Conservation (phyloP, 352 stramenopile genomes). For the Phytophthora palmivora region DNA sequence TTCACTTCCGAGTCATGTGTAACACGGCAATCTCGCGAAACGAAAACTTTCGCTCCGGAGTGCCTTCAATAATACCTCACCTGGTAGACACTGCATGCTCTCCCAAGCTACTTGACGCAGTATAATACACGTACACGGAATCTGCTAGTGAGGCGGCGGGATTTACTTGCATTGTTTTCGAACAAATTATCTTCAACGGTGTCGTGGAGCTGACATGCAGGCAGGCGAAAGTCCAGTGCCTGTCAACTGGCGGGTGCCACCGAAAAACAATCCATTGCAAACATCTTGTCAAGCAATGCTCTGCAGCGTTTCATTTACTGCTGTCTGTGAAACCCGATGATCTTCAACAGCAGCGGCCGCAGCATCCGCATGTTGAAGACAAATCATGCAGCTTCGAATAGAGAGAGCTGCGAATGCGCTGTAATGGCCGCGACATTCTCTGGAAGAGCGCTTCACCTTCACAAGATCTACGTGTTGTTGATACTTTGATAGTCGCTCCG, state of each 20-base stretch:
- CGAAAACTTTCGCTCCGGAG: constrained; percentile 24
- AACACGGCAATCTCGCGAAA: constrained; percentile 17
- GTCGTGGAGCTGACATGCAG: neutral
- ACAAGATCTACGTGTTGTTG: constrained; percentile 11
- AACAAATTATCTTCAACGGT: no score
- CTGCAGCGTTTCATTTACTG: neutral
- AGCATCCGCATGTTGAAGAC: neutral
- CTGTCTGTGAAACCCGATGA: constrained; percentile 3
- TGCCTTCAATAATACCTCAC: no score
- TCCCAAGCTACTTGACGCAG: constrained; percentile 14
- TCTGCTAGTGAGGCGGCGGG: neutral
- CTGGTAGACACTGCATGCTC: constrained; percentile 5
- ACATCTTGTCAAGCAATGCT: neutral
- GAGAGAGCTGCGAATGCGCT: constrained; percentile 3
- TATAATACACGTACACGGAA: constrained; percentile 16
- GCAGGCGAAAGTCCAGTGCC: constrained; percentile 10
- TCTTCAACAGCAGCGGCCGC: constrained; percentile 5
- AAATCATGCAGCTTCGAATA: constrained; percentile 16
- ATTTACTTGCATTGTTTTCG: no score
- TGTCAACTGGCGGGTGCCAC: constrained; percentile 7
- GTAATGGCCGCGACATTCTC: constrained; percentile 22
- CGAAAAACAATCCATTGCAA: constrained; percentile 4
- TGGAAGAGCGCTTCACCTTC: constrained; percentile 14
- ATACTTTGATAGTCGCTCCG: constrained; percentile 29
- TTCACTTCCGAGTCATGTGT: constrained; percentile 16